Base-by-base conservation (phyloP, 441 rosid species). In the Adansonia grandidieri region DNA sequence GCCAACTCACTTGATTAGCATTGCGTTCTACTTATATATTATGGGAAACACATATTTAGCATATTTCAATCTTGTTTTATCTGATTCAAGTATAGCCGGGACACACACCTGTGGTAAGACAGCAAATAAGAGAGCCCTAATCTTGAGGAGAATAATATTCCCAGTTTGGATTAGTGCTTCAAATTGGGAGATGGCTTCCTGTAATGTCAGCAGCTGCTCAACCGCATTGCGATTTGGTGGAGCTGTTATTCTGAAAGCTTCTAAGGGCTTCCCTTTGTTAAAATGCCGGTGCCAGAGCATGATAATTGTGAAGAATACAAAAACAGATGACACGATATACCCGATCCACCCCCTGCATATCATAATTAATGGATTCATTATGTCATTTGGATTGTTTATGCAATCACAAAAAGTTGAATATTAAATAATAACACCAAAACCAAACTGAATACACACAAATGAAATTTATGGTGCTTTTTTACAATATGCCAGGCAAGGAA, bases 171-270 rank as follows among this genome's bases (percentile, higher is more conserved):
- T 91, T 67, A 92, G 79, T 78, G 92, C 84, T 85, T 93, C 97
- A 17, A 86, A 73, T 65, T 91, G 93, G 75, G 89, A 76, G 57
- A 93, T 80, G 77, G 89, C 92, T 73, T 95, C 98, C 82, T 93
- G 98, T 57, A 93, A 81, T 51, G 89, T 53, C 82, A 93, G 83
- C 79, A 95, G 85, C 87, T 93, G 98, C 91, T 92, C 98, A 14
- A 95, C 94, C 22, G 98, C 93, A 80, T 89, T 95, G 77, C 90
- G 87, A 84, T 80, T 86, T 6, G 96, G 95, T 22, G 97, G 96
- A 73, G 88, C 84, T 50, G 62, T 84, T 51, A 93, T 91, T 87
- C 81, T 83, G 82, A 92, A 87, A 61, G 93, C 88, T 77, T 89
- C 88, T 48, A 89, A 80, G 57, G 92, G 84, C 74, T 82, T 84